Percentiles rank a stretch among this genome's conserved stretches.
phyloP scores from a whole-genome alignment of 371 early-diverging fungal species.

The Apophysomyces sp. region DNA sequence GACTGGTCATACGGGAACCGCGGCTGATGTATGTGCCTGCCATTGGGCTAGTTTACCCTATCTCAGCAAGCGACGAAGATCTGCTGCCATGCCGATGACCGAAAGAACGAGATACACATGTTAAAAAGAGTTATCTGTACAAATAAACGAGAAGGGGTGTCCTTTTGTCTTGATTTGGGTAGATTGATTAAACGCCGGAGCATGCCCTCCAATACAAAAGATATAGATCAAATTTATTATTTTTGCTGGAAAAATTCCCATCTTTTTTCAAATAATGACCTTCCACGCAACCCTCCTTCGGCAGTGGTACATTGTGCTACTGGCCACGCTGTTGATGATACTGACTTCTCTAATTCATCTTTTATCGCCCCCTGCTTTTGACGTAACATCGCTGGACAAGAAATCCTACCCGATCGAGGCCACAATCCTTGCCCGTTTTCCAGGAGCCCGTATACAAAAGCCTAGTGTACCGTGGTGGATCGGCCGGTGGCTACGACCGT shows the following conservation, averaged over 20 bases:
- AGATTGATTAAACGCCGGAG: not conserved
- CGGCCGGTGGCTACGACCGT: not conserved
- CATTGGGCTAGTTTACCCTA: not conserved
- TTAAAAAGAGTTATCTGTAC: not conserved
- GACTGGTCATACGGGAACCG: slow-evolving; percentile 23
- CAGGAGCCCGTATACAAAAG: not conserved
- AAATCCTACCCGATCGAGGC: not conserved
- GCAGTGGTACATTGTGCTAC: slow-evolving; percentile 6
- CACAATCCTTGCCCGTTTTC: not conserved
- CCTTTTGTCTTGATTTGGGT: not conserved
- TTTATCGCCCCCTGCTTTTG: not conserved
- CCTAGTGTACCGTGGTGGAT: not conserved
- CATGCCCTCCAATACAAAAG: not conserved
- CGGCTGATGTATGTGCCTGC: slow-evolving; percentile 10
- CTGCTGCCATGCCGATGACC: not conserved
- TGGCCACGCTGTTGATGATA: not conserved
- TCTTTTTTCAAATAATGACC: not conserved
- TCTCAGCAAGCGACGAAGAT: not conserved
- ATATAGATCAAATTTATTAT: no score
- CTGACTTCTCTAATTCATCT: not conserved
- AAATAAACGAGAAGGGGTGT: no score
- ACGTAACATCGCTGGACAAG: not conserved
- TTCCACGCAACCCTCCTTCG: not conserved
- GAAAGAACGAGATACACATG: not conserved
- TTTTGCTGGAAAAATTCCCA: no score